Conservation (phyloP, 1,284 basidiomycete genomes). For the Ustilago vetiveriae region DNA sequence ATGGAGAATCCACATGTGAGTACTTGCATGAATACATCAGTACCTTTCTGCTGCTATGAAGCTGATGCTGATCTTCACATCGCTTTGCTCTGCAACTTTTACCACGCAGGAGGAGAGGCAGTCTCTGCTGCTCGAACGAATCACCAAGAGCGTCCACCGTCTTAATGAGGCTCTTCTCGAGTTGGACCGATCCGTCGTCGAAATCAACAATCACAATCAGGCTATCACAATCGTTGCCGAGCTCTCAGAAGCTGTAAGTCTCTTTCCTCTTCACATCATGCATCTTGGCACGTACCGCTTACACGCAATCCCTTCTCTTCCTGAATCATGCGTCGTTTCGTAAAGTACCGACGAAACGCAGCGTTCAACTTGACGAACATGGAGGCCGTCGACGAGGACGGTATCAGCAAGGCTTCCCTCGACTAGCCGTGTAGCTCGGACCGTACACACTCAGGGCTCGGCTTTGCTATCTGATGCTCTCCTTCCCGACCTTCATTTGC, state of each 20-base stretch:
- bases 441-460: too few relatives aligned
- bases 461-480: too few relatives aligned
- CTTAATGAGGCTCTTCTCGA: slow-evolving; percentile 70
- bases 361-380: slow-evolving; percentile 63
- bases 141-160: slow-evolving; percentile 85
- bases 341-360: slow-evolving; percentile 64
- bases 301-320: neutral
- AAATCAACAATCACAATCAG: slow-evolving; percentile 65
- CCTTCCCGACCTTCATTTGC: too few relatives aligned
- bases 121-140: slow-evolving; percentile 85
- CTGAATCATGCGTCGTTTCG: too few relatives aligned
- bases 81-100: neutral
- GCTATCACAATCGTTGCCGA: slow-evolving; percentile 61
- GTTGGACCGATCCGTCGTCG: slow-evolving; percentile 78
- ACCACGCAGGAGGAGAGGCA: slow-evolving; percentile 80
- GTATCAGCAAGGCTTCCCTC: slow-evolving; percentile 9
- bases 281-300: neutral
- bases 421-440: neutral
- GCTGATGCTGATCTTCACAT: too few relatives aligned
- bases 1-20: slow-evolving; percentile 47
- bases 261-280: neutral
- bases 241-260: slow-evolving; percentile 62
- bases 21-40: too few relatives aligned
- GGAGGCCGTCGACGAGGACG: slow-evolving; percentile 44
- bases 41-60: too few relatives aligned